Evolutionary conservation across 2,329 filamentous ascomycete genomes (phyloP).

Genomic region (Alternaria gansuensis): DNA sequence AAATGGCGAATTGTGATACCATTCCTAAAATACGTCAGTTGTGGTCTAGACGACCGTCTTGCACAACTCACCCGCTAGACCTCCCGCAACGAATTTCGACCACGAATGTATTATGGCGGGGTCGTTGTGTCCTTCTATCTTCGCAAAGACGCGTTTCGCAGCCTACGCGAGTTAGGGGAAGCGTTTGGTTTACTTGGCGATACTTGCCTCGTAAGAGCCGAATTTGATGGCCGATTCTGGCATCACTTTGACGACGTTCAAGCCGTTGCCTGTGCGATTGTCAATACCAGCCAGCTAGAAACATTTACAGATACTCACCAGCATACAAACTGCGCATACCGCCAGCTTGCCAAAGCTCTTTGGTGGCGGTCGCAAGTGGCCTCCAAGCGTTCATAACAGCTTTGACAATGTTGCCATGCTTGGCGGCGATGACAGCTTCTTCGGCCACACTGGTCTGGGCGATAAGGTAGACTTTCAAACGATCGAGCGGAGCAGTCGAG

Average conservation of each 20-base stretch:
- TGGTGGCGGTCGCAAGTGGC: conserved; percentile 76
- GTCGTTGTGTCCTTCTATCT: conserved; percentile 87
- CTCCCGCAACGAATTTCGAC: conserved; percentile 91
- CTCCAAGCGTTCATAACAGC: conserved; percentile 72
- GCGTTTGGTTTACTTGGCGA: conserved; percentile 3
- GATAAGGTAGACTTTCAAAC: conserved; percentile 96
- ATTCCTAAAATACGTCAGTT: conserved; percentile 64
- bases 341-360: conserved; percentile 83
- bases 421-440: conserved; percentile 71
- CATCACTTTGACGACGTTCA: conserved; percentile 98
- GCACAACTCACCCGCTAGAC: conserved; percentile 70
- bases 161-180: conserved; percentile 60
- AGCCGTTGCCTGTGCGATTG: conserved; percentile 76
- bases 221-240: conserved; percentile 99
- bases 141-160: conserved; percentile 85
- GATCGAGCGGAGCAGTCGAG: conserved; percentile 93
- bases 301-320: conserved; percentile 64
- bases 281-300: conserved; percentile 21
- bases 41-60: neutral
- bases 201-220: conserved; percentile 83
- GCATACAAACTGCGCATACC: conserved; percentile 91
- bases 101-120: conserved; percentile 78
- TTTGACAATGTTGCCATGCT: conserved; percentile 71
- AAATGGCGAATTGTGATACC: conserved; percentile 95
- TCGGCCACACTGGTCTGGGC: conserved; percentile 77